Evolutionary conservation across 148 eudicot genomes (phyloP), one percentile per base, ranked within the genome.

Genomic region (Rhododendron williamsianum): DNA sequence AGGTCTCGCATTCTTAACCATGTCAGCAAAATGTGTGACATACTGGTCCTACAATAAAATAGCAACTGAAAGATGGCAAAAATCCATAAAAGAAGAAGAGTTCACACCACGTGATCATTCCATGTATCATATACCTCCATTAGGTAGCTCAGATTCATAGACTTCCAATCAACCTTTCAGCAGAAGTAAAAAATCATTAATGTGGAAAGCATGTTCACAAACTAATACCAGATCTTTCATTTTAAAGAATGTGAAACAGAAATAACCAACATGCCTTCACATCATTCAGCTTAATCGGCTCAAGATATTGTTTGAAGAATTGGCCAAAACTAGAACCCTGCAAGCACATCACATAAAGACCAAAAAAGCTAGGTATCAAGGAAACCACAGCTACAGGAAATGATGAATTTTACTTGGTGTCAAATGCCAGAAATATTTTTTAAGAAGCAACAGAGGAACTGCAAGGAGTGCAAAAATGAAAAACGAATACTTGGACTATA

Each of bases 241-340:
- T 41, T 41, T 35, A 38, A 72, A 69, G 18, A 77, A 82, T 38
- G 71, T 33, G 49, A 60, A 83, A 88, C 46, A 77, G 33, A 79
- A 81, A 72, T 12, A 72, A 69, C 82, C 72, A 76, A 12, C 93
- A 89, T 91, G 91, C 99, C 90, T 90, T 83, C 79, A 94, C 92
- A 89, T 94, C 95, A 84, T 97, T 97, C 87, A 97, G 95, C 89
- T 92, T 95, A 83, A 97, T 97, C n/a, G 98, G 98, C 87, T 91
- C 92, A 78, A 97, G 98, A 90, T 97, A 97, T 90, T 95, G 94
- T 80, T 91, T 91, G 92, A 92, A 97, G 86, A 97, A 97, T 87
- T 95, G 98, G 81, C 99, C 99, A 87, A 97, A 85, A 89, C 98
- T 97, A 86, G 98, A 97, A 88, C 99, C 98, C 99, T 97, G 90